Base-by-base conservation (phyloP, 1,284 basidiomycete genomes). In the Trichosporon coremiiforme region DNA sequence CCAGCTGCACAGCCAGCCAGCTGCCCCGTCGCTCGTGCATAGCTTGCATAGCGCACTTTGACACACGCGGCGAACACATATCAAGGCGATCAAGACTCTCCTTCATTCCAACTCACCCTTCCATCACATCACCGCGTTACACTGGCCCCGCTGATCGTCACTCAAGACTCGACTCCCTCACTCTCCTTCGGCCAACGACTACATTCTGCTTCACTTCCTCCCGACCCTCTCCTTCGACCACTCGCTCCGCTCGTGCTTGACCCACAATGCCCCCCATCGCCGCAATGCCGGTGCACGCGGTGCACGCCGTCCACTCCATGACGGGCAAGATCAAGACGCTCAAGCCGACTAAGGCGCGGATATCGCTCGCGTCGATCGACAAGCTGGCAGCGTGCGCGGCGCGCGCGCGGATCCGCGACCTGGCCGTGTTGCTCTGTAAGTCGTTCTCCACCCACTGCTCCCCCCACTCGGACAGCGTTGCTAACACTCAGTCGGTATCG, bases 401-500 rank as follows among this genome's bases (percentile, higher is more conserved):
- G 25, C 25, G 25, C 6, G 20, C 62, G 13, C 8, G 35, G 1
- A 41, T 64, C n/a, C 62, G 9, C 20, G 62, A 22, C 36, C n/a
- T 64, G 20, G 33, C 35, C 6, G 12, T 41, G 2, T 9, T 64
- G 9, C n/a, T 41, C 7, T 36, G 35, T 38, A 4, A 13, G 20
- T 41, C 4, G n/a, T n/a, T n/a, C n/a, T n/a, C 29, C 5, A 4
- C 60, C 15, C 8, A 4, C 53, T 7, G 25, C 22, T 57, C 9
- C 29, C 33, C 33, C 33, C n/a, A n/a, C n/a, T n/a, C n/a, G n/a
- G n/a, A 20, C 4, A 29, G 4, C 22, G 29, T 60, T 22, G 62
- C 68, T 70, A 9, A 70, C 62, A 9, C 35, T 47, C 68, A 74
- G 73, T 71, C 73, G 67, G 70, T 64, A 47, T 71, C 66, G 57